These are phyloP conservation scores for Leishmania tarentolae DNA, from an alignment of 208 protist species.

Conservation along the genomic window DNA sequence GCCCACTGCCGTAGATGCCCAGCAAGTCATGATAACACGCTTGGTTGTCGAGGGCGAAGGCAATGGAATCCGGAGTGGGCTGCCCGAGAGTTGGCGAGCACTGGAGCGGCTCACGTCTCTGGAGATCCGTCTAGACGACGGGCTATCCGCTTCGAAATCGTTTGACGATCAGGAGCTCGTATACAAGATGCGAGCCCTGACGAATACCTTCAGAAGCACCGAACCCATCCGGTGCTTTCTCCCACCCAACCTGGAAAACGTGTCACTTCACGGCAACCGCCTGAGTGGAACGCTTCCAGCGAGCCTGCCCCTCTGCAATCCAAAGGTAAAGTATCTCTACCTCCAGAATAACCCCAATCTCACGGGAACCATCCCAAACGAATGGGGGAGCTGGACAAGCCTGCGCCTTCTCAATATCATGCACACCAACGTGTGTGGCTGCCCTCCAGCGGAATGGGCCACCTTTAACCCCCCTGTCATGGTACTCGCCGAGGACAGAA, in stretches of 20 bases:
- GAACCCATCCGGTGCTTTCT: not conserved
- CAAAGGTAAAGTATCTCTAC: not conserved
- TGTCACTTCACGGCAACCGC: not conserved
- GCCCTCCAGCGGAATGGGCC: not conserved
- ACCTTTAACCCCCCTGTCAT: not conserved
- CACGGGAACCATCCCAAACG: not conserved
- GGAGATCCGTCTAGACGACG: not conserved
- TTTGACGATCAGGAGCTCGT: not conserved
- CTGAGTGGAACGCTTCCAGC: conserved; percentile 2
- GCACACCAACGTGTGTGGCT: not conserved
- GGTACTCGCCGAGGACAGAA: not conserved
- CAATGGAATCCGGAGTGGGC: not conserved
- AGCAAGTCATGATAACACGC: not conserved
- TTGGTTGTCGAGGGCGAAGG: not conserved
- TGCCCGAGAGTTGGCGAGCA: not conserved
- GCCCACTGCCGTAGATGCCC: not conserved
- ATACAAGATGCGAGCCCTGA: not conserved
- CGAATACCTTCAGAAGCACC: not conserved
- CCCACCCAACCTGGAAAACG: not conserved
- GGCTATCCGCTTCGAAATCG: not conserved
- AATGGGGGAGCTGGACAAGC: conserved; percentile 2
- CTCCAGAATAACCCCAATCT: not conserved
- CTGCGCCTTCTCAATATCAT: not conserved
- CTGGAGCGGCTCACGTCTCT: conserved; percentile 1
- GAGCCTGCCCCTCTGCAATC: not conserved